Evolutionary conservation across 352 stramenopile species (phyloP).

Genomic region (Globisporangium mamillatum): DNA sequence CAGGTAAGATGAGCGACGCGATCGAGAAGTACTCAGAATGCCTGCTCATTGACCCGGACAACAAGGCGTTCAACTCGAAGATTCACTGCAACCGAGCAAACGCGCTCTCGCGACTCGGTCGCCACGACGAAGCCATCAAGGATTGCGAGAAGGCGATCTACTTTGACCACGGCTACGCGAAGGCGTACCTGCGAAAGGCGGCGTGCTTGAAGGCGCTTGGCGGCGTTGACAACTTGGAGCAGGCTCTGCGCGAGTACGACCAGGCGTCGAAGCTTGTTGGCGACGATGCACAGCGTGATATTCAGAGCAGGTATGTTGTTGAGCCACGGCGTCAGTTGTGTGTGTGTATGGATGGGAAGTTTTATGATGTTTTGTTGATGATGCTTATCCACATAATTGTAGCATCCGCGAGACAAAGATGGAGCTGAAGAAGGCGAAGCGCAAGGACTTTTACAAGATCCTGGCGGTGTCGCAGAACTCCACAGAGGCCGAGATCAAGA

Average conservation of each 20-base stretch:
- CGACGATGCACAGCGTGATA: slow-evolving; percentile 78
- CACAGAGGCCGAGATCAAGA: slow-evolving; percentile 96
- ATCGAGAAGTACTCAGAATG: slow-evolving; percentile 88
- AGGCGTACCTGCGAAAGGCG: slow-evolving; percentile 84
- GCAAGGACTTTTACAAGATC: slow-evolving; percentile 97
- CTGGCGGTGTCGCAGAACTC: slow-evolving; percentile 76
- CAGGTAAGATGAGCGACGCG: slow-evolving; percentile 70
- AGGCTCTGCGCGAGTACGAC: slow-evolving; percentile 89
- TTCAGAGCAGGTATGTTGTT: slow-evolving; percentile 41
- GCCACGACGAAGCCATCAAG: slow-evolving; percentile 86
- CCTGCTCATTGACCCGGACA: slow-evolving; percentile 83
- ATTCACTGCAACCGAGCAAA: slow-evolving; percentile 92
- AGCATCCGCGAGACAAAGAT: slow-evolving; percentile 88
- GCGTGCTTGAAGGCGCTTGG: slow-evolving; percentile 74
- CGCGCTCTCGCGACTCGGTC: slow-evolving; percentile 73
- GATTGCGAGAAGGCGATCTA: slow-evolving; percentile 90
- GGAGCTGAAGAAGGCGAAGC: slow-evolving; percentile 93
- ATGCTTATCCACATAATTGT: background rate
- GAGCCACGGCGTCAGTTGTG: background rate
- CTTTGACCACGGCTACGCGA: slow-evolving; percentile 90
- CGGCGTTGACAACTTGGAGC: slow-evolving; percentile 87
- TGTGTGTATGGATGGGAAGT: background rate
- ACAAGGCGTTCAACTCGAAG: slow-evolving; percentile 93
- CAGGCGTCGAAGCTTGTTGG: slow-evolving; percentile 84
- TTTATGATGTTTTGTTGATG: background rate